Percentiles rank a stretch among this genome's conserved stretches.
Evolutionary conservation across 805 yeast species (phyloP).

Genomic region (Helenozyma rhizophorensis): DNA sequence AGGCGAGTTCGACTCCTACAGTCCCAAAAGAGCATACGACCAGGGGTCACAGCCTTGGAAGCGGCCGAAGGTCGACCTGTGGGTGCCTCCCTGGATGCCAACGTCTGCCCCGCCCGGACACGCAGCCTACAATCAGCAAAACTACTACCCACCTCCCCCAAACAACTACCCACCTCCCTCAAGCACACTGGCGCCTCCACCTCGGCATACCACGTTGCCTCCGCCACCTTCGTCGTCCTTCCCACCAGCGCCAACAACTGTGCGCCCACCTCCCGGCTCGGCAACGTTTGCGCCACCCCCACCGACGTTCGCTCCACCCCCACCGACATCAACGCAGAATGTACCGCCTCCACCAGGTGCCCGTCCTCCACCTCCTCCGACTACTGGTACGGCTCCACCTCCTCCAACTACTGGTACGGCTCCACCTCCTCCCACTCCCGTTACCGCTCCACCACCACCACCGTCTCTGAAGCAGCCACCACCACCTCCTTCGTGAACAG

Average conservation of each 20-base stretch:
- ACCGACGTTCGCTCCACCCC: conserved; percentile 11
- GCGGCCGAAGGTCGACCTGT: conserved; percentile 17
- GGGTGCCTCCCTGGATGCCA: conserved; percentile 21
- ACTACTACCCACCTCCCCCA: no score
- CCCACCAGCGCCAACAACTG: neutral
- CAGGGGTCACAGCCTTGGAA: conserved; percentile 25
- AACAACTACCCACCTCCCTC: no score
- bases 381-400: conserved; percentile 16
- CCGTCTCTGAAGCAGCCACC: conserved; percentile 2
- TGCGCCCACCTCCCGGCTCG: conserved; percentile 2
- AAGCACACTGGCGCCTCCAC: no score
- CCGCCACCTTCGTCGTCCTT: no score
- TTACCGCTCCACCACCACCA: conserved; percentile 21
- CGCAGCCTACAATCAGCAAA: no score
- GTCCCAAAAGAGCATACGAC: conserved; percentile 6
- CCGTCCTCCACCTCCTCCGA: conserved; percentile 24
- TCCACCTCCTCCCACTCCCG: conserved; percentile 21
- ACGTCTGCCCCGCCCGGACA: neutral
- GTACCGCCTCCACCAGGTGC: conserved; percentile 4
- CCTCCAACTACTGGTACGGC: conserved; percentile 7
- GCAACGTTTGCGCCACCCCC: conserved; percentile 10
- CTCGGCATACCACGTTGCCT: no score
- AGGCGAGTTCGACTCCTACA: conserved; percentile 1
- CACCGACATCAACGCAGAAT: conserved; percentile 11
- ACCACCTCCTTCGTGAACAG: no score